phyloP scores from a whole-genome alignment of 2,329 filamentous ascomycete genomes.

The Chalaropsis ovoidea region DNA sequence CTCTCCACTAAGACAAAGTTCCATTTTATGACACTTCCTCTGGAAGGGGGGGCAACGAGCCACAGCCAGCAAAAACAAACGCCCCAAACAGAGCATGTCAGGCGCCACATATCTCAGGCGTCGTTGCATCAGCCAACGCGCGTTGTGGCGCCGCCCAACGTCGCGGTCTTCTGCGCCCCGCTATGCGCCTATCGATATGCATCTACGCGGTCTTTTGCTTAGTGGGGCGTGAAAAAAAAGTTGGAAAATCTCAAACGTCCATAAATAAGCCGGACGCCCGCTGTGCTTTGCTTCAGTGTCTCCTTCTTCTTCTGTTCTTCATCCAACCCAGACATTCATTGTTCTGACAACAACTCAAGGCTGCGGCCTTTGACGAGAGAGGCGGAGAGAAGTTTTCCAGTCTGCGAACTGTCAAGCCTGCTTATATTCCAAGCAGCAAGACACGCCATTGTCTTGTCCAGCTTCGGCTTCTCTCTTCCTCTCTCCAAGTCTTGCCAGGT shows the following conservation, averaged over 20 bases:
- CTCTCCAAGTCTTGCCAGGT: background rate
- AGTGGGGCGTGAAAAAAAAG: constrained; percentile 19
- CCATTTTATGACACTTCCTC: background rate
- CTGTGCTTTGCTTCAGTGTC: background rate
- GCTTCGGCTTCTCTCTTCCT: background rate
- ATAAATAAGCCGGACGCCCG: constrained; percentile 6
- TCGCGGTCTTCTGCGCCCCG: background rate
- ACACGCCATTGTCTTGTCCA: background rate
- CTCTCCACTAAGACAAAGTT: background rate
- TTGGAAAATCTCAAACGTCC: background rate
- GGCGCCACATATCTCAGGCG: background rate
- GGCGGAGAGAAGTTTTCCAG: background rate
- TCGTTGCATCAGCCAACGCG: too few relatives aligned
- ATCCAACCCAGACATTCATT: background rate
- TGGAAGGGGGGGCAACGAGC: background rate
- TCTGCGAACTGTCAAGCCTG: background rate
- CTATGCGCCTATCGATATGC: constrained; percentile 18
- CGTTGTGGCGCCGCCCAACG: background rate
- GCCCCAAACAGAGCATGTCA: too few relatives aligned
- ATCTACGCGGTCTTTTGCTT: background rate
- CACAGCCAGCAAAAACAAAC: background rate
- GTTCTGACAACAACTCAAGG: background rate
- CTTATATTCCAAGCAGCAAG: background rate
- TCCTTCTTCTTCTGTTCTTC: constrained; percentile 6
- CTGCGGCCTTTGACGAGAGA: background rate